Conservation (phyloP, 345 rosid genomes). For the Populus ilicifolia region DNA sequence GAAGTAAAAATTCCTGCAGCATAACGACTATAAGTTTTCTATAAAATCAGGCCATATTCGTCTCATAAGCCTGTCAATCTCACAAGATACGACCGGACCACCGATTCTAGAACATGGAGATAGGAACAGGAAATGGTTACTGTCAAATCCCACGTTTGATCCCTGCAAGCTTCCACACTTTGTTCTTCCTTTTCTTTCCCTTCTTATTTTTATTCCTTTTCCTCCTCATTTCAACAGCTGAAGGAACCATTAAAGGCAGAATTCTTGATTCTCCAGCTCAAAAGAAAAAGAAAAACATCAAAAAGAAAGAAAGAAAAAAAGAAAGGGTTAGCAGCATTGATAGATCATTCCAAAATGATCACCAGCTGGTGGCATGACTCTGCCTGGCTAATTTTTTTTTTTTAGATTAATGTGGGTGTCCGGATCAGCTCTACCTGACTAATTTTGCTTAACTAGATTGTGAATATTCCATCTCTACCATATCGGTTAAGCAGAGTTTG, state of each 20-base stretch:
- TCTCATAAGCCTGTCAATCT: neutral
- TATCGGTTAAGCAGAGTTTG: neutral
- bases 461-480: neutral
- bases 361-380: neutral
- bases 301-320: too few relatives aligned
- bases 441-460: neutral
- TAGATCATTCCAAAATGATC: neutral
- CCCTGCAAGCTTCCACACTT: neutral
- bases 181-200: neutral
- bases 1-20: too few relatives aligned
- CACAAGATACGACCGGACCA: neutral
- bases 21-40: too few relatives aligned
- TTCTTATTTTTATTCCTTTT: neutral
- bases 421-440: too few relatives aligned
- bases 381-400: neutral
- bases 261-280: neutral
- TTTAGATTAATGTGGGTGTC: too few relatives aligned
- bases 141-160: neutral
- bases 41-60: neutral
- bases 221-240: neutral
- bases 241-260: neutral
- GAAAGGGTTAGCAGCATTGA: neutral
- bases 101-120: neutral
- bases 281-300: neutral
- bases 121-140: neutral